A percentile compares a stretch with the other conserved stretches of the same genome.
Evolutionary conservation across 495 filamentous ascomycete species (phyloP).

Genomic region (Acidomyces sp.): DNA sequence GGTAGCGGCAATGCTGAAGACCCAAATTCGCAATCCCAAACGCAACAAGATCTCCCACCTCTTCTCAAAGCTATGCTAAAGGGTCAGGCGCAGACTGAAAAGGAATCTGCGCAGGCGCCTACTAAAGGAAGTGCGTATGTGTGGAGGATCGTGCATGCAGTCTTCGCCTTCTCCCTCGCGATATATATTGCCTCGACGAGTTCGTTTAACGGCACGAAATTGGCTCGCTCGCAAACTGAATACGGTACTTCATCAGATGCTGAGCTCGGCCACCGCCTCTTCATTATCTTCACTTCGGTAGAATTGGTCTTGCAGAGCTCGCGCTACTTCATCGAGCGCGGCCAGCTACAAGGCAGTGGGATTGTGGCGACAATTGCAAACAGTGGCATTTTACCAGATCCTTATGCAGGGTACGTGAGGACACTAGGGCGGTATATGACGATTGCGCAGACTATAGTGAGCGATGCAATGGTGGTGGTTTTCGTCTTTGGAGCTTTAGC

Average conservation of each 20-base stretch:
- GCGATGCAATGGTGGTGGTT: slow-evolving; percentile 54
- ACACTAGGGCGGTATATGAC: slow-evolving; percentile 54
- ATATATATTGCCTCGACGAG: slow-evolving; percentile 52
- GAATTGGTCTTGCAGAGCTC: slow-evolving; percentile 60
- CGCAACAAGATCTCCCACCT: too few relatives aligned
- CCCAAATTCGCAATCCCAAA: slow-evolving; percentile 24
- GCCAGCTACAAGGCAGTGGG: slow-evolving; percentile 33
- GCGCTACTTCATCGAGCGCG: slow-evolving; percentile 50
- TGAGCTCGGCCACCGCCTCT: slow-evolving; percentile 30
- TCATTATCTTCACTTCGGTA: slow-evolving; percentile 69
- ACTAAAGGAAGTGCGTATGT: slow-evolving; percentile 40
- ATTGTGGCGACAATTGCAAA: slow-evolving; percentile 44
- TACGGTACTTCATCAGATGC: slow-evolving; percentile 17
- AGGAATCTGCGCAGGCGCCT: slow-evolving; percentile 23
- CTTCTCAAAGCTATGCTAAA: slow-evolving; percentile 11
- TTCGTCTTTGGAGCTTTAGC: slow-evolving; percentile 63
- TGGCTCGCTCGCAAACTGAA: slow-evolving; percentile 32
- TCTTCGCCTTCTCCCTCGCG: slow-evolving; percentile 58
- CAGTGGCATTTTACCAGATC: slow-evolving; percentile 43
- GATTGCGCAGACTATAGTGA: slow-evolving; percentile 48
- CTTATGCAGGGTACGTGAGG: slow-evolving; percentile 41
- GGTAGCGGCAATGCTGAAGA: slow-evolving; percentile 25
- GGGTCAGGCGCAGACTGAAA: slow-evolving; percentile 6
- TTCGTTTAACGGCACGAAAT: slow-evolving; percentile 43
- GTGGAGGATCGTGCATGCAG: slow-evolving; percentile 65